Evolutionary conservation across 192 early-diverging fungal species (phyloP), one percentile per base, ranked within the genome.

Genomic region (Thamnidium elegans): DNA sequence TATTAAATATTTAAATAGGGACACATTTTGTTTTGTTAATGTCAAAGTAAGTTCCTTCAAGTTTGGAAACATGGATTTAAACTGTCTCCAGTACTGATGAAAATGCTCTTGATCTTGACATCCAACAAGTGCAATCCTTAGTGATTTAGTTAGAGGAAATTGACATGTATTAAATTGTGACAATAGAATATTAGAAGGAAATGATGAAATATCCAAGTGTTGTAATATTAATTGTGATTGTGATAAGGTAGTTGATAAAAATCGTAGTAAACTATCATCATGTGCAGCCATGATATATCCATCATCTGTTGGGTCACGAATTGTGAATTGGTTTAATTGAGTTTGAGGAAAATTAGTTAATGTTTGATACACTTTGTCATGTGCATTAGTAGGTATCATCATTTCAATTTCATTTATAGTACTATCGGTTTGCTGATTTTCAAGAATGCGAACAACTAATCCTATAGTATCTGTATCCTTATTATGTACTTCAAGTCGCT

Each of bases 261-360:
- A 48, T 13, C 5, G 6, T 14, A 48, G 14, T 48, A 48, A 48
- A 17, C 46, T 48, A 5, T 17, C 17, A 19, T 48, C 15, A 48
- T 48, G 17, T 14, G 46, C 4, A 48, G 8, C 0, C 46, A 48
- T 48, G 46, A 48, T 48, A 19, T 15, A 48, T 48, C 14, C 58
- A 59, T 59, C 58, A 59, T 59, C 43, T 45, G 43, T 30, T 59
- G 58, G 21, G 21, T 59, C 58, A 59, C 58, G 58, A 19, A 59
- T n/a, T 44, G 42, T 59, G 11, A 59, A 59, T 39, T 43, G 39
- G 21, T 6, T 14, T 39, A 59, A 36, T 14, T 19, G 13, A 19
- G 46, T 48, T 19, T 59, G 39, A 42, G 58, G 58, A 59, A 45
- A 42, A 44, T 21, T 23, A 19, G 39, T 45, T 45, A 43, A 36